Conservation (phyloP, 495 filamentous ascomycete species). For the Aspergillus avenaceus region DNA sequence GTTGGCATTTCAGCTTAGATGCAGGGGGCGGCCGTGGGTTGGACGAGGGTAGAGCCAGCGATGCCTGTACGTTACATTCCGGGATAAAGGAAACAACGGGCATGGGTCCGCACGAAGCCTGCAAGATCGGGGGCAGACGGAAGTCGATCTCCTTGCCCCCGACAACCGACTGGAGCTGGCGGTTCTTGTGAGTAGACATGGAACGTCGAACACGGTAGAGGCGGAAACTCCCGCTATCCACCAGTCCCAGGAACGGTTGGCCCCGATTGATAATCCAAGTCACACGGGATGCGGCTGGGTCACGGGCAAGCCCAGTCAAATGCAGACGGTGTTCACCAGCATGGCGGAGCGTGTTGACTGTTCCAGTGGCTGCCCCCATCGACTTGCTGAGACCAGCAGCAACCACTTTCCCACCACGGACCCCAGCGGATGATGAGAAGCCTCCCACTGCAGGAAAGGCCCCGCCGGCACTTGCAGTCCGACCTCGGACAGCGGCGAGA, state of each 20-base stretch:
- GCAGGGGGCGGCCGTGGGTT: conserved; percentile 25
- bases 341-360: conserved; percentile 74
- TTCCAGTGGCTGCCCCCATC: conserved; percentile 73
- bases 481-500: conserved; percentile 51
- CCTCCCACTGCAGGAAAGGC: conserved; percentile 39
- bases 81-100: conserved; percentile 26
- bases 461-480: conserved; percentile 46
- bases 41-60: conserved; percentile 32
- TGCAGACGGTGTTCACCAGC: conserved; percentile 80
- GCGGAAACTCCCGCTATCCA: conserved; percentile 49
- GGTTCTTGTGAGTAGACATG: conserved; percentile 33
- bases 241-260: conserved; percentile 31
- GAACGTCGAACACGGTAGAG: conserved; percentile 60
- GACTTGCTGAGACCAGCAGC: conserved; percentile 81
- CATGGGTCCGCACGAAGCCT: conserved; percentile 34
- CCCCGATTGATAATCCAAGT: conserved; percentile 37
- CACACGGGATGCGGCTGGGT: conserved; percentile 39
- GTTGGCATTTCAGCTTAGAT: conserved; percentile 38
- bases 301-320: conserved; percentile 52
- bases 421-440: conserved; percentile 62
- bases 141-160: conserved; percentile 61
- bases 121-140: conserved; percentile 48
- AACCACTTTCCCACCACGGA: conserved; percentile 70
- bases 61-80: conserved; percentile 24
- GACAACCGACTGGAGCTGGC: conserved; percentile 48